These are phyloP conservation scores for Sanghuangporus baumii DNA, from an alignment of 1,284 basidiomycete species.

Conservation along the genomic window DNA sequence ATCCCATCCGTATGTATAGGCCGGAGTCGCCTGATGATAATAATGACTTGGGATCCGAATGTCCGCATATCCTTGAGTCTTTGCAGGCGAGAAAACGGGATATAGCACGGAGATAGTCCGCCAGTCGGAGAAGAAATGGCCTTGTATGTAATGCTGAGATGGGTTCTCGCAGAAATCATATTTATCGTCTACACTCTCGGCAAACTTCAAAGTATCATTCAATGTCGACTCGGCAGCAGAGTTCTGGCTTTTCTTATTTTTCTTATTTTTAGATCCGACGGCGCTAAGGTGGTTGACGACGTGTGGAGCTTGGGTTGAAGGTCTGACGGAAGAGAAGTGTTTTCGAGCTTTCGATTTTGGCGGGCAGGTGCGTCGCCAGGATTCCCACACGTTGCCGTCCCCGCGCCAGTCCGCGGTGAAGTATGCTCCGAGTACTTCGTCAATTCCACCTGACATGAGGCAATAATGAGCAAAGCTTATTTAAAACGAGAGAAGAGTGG, in stretches of 20 bases:
- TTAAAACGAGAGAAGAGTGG: neutral
- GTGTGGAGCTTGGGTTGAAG: constrained; percentile 25
- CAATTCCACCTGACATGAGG: constrained; percentile 43
- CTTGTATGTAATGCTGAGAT: constrained; percentile 79
- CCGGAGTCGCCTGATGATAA: constrained; percentile 77
- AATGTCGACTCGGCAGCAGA: constrained; percentile 18
- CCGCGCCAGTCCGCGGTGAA: constrained; percentile 82
- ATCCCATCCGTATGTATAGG: constrained; percentile 92
- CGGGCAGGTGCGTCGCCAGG: constrained; percentile 86
- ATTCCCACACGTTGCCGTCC: constrained; percentile 85
- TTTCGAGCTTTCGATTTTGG: constrained; percentile 75
- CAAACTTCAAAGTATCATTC: constrained; percentile 59
- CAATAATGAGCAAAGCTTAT: constrained; percentile 6
- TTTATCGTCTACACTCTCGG: constrained; percentile 49
- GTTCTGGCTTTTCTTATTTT: neutral
- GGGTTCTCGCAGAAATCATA: constrained; percentile 80
- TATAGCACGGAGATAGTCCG: constrained; percentile 79
- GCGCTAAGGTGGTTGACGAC: constrained; percentile 20
- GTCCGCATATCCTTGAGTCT: constrained; percentile 78
- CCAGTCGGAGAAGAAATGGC: constrained; percentile 96
- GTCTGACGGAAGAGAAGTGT: constrained; percentile 69
- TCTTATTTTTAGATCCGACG: constrained; percentile 1
- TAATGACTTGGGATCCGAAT: constrained; percentile 93
- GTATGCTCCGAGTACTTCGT: constrained; percentile 57
- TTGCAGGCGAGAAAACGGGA: constrained; percentile 88